Evolutionary conservation across 164 flowering plant species (phyloP).

Genomic region (Warburgia ugandensis): DNA sequence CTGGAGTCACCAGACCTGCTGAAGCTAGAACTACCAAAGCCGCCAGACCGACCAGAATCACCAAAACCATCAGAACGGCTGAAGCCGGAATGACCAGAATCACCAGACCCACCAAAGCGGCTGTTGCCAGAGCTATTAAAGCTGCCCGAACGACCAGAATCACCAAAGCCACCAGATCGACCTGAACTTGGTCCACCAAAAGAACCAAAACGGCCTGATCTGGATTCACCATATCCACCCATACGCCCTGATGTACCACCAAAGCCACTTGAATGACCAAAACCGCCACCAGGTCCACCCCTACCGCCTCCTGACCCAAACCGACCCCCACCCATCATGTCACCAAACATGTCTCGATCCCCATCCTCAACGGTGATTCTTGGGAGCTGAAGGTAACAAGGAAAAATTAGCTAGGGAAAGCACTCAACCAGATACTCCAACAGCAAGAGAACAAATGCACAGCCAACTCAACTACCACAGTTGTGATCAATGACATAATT

Average conservation of each 20-base stretch:
- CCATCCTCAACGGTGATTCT: slow-evolving; percentile 43
- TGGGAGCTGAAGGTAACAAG: slow-evolving; percentile 47
- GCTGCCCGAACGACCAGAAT: slow-evolving; percentile 24
- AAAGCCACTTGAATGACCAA: slow-evolving; percentile 6
- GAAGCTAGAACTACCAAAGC: slow-evolving; percentile 6
- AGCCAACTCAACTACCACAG: too few species aligned
- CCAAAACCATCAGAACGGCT: slow-evolving; percentile 10
- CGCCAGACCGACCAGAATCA: slow-evolving; percentile 12
- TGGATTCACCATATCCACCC: slow-evolving; percentile 14
- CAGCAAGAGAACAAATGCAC: too few species aligned
- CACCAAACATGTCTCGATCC: slow-evolving; percentile 30
- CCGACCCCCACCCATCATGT: slow-evolving; percentile 30
- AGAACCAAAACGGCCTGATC: slow-evolving; percentile 16
- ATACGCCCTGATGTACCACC: slow-evolving; percentile 11
- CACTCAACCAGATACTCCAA: too few species aligned
- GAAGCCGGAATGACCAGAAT: slow-evolving; percentile 7
- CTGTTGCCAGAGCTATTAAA: slow-evolving; percentile 3
- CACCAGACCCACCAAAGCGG: slow-evolving; percentile 3
- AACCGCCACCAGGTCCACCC: slow-evolving; percentile 9
- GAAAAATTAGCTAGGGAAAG: neutral
- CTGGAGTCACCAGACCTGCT: neutral
- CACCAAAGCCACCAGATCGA: slow-evolving; percentile 28
- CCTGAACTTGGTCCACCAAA: slow-evolving; percentile 12
- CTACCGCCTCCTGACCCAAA: slow-evolving; percentile 36
- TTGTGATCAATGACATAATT: too few species aligned